phyloP scores from a whole-genome alignment of 108 stramenopile species.

The Craspedostauros australis region DNA sequence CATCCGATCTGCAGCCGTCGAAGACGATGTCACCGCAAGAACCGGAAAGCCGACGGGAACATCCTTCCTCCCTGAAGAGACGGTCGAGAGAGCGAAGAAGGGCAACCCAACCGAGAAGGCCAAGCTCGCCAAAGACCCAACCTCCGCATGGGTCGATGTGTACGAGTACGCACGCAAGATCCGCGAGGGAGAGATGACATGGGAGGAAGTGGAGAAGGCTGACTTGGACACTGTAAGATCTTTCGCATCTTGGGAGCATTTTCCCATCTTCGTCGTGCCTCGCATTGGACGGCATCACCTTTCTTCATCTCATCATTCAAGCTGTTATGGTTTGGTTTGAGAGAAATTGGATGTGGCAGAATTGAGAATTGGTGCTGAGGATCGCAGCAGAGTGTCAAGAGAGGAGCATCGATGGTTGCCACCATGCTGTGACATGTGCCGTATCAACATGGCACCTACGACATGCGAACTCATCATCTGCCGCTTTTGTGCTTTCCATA shows the following conservation, averaged over 20 bases:
- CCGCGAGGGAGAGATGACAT: conserved; percentile 76
- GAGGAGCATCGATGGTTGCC: too few relatives aligned
- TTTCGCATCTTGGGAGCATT: neutral
- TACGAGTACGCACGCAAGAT: conserved; percentile 82
- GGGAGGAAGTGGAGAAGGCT: conserved; percentile 79
- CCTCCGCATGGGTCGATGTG: conserved; percentile 76
- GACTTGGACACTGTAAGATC: conserved; percentile 74
- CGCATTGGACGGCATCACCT: neutral
- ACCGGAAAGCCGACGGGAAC: conserved; percentile 63
- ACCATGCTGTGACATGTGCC: too few relatives aligned
- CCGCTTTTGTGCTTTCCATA: too few relatives aligned
- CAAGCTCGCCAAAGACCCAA: conserved; percentile 76
- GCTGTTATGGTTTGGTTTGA: too few relatives aligned
- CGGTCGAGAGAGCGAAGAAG: conserved; percentile 48
- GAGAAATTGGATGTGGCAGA: too few relatives aligned
- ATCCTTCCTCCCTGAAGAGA: conserved; percentile 69
- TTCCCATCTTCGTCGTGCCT: neutral
- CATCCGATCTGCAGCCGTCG: neutral
- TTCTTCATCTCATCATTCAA: too few relatives aligned
- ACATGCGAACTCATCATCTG: too few relatives aligned
- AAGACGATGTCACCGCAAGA: neutral
- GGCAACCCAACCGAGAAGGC: conserved; percentile 77
- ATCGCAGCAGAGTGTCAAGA: too few relatives aligned
- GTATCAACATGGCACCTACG: too few relatives aligned
- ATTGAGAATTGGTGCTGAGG: too few relatives aligned